Conservation (phyloP, 371 early-diverging fungal genomes). For the Mortierella sp. region DNA sequence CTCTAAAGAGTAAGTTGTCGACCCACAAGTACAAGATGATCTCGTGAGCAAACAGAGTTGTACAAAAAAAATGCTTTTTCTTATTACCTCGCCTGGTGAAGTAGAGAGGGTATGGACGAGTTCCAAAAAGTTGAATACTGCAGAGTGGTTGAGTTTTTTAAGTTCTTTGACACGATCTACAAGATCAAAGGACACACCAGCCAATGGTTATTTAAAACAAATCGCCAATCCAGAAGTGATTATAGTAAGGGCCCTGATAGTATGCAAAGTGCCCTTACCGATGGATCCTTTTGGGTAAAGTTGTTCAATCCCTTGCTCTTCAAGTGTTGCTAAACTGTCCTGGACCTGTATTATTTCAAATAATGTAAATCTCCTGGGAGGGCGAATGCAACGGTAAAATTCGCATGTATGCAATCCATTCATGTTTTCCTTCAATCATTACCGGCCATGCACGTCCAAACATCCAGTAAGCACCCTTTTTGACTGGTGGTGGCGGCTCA, state of each 20-base stretch:
- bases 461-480: conserved; percentile 69
- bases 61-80: not conserved
- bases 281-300: conserved; percentile 71
- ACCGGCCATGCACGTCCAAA: conserved; percentile 84
- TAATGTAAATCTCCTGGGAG: not conserved
- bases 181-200: conserved; percentile 16
- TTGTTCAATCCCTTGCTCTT: conserved; percentile 76
- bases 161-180: conserved; percentile 79
- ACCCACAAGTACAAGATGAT: not conserved
- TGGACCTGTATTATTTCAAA: conserved; percentile 57
- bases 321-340: conserved; percentile 70
- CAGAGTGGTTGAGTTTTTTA: conserved; percentile 78
- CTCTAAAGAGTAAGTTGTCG: not conserved
- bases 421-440: conserved; percentile 10
- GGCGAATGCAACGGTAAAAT: not conserved
- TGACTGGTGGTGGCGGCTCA: conserved; percentile 76
- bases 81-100: conserved; percentile 43
- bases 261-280: conserved; percentile 42
- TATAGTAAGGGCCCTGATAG: too few species aligned
- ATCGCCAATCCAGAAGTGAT: not conserved
- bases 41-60: not conserved
- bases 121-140: conserved; percentile 75
- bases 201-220: not conserved
- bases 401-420: not conserved
- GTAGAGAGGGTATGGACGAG: conserved; percentile 53